Base-by-base conservation (phyloP, 2,329 filamentous ascomycete species). In the Venturia effusa region DNA sequence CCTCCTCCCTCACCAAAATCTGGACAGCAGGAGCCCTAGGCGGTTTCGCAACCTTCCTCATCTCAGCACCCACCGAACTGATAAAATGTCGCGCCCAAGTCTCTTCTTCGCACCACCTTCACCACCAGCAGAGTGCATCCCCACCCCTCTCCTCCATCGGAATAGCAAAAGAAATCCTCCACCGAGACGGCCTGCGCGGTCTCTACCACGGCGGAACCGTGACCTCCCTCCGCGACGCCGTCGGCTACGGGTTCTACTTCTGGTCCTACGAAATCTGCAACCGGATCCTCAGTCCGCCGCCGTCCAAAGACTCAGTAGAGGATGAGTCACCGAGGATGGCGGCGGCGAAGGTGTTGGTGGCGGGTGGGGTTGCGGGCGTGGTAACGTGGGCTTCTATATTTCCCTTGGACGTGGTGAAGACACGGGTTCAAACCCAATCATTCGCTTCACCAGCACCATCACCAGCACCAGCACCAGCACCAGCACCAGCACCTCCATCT, bases 241-340 rank as follows among this genome's bases (percentile, higher is more conserved):
- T 97, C 64, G 93, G 93, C n/a, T 97, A 97, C 76, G 93, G 92
- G 0, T 97, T 97, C 74, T 97, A 97, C 72, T 97, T 97, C 74
- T 96, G 89, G 89, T 88, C 88, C 0, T 97, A 97, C 71, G 89
- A 95, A 74, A 78, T 92, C 65, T 84, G 81, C 67, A 90, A 88
- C 67, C 81, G 84, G 41, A 77, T 79, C 63, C 79, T 86, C 74
- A 1, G n/a, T 6, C 43, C 45, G 2, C 11, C n/a, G n/a, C n/a
- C n/a, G n/a, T n/a, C 41, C 17, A 77, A 78, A 22, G 76, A 76
- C 6, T 69, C 72, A 19, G 67, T 77, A 59, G 78, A 75, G 15
- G 74, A 81, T 24, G 71, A 79, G 22, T 74, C 77, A 62, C 83
- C 86, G 19, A 62, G 34, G 15, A 41, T 17, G 15, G 39, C 40